Evolutionary conservation across 1,284 basidiomycete genomes (phyloP).

Genomic region (Irpex lacteus): DNA sequence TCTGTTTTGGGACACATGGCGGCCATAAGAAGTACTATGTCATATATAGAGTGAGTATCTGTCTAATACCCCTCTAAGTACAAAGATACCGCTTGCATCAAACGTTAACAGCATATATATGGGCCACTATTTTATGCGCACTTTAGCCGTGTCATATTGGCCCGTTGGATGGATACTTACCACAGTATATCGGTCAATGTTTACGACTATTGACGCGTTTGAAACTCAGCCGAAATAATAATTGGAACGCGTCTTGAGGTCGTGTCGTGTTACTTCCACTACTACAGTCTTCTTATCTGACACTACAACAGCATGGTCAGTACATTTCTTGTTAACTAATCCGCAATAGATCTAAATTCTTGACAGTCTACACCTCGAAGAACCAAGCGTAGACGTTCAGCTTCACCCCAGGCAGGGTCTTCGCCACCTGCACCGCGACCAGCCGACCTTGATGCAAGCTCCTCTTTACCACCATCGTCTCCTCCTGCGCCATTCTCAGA

Average conservation of each 20-base stretch:
- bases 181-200: not conserved
- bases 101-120: not conserved
- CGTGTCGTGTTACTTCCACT: not conserved
- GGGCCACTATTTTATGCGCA: not conserved
- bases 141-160: not conserved
- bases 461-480: slow-evolving; percentile 80
- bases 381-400: slow-evolving; percentile 61
- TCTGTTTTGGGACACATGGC: not conserved
- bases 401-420: slow-evolving; percentile 50
- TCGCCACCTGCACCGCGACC: slow-evolving; percentile 49
- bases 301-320: not conserved
- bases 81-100: not conserved
- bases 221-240: not conserved
- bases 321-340: not conserved
- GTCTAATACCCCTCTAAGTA: not conserved
- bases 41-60: not conserved
- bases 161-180: not conserved
- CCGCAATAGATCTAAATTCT: not conserved
- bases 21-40: not conserved
- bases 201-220: slow-evolving; percentile 1
- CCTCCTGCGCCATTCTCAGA: slow-evolving; percentile 85
- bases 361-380: slow-evolving; percentile 28
- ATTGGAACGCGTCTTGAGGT: not conserved
- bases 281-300: not conserved
- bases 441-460: slow-evolving; percentile 55